phyloP scores from a whole-genome alignment of 140 eudicot species.

The Stevia rebaudiana region DNA sequence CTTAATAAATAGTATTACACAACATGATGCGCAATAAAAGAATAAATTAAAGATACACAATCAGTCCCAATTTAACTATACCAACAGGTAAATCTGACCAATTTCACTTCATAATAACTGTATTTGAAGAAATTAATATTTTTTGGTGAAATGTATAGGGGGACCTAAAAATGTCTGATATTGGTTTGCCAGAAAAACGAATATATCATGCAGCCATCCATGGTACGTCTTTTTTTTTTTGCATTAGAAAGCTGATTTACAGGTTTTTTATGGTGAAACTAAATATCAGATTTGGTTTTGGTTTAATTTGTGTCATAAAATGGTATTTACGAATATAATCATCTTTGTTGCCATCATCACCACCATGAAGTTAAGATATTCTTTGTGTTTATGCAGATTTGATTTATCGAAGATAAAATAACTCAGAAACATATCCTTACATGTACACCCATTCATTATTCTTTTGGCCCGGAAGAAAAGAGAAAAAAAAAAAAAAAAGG shows the following conservation, averaged over 20 bases:
- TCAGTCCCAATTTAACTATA: too few relatives aligned
- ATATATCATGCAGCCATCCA: conserved; percentile 80
- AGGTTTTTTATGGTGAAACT: conserved; percentile 28
- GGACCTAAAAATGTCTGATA: conserved; percentile 61
- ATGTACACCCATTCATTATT: conserved; percentile 38
- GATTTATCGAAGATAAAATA: conserved; percentile 47
- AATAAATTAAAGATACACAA: too few relatives aligned
- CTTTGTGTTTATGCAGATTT: conserved; percentile 85
- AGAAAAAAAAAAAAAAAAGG: conserved; percentile 18
- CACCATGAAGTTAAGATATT: conserved; percentile 48
- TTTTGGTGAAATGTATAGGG: conserved; percentile 55
- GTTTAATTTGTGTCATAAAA: conserved; percentile 12
- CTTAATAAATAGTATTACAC: neutral
- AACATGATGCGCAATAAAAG: too few relatives aligned
- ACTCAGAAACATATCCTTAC: conserved; percentile 27
- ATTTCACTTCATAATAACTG: neutral
- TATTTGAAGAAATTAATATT: neutral
- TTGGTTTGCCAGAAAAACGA: conserved; percentile 94
- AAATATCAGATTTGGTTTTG: conserved; percentile 6
- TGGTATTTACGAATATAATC: neutral
- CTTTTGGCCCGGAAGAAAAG: conserved; percentile 19
- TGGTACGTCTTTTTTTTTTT: conserved; percentile 65
- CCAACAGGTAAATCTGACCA: neutral
- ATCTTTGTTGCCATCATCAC: neutral
- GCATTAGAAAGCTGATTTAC: conserved; percentile 65